Percentiles rank a stretch among this genome's conserved stretches.
Conservation (phyloP, 306 rosid genomes). For the Medicago arabica region DNA sequence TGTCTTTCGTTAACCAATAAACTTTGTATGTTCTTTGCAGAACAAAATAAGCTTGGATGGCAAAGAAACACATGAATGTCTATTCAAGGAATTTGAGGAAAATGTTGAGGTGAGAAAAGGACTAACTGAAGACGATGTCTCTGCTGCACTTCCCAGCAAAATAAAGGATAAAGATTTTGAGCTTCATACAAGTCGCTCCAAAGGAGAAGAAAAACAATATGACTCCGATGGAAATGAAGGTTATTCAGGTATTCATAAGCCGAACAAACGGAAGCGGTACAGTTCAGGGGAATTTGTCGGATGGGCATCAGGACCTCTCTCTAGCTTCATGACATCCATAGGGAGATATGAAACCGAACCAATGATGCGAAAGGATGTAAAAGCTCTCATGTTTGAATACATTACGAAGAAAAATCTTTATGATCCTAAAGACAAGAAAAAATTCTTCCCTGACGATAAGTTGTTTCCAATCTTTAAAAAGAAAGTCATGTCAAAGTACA, state of each 20-base stretch:
- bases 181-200: conserved; percentile 6
- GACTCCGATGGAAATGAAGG: conserved; percentile 35
- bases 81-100: conserved; percentile 80
- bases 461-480: conserved; percentile 57
- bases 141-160: conserved; percentile 31
- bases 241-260: conserved; percentile 15
- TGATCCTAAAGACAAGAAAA: conserved; percentile 48
- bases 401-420: conserved; percentile 57
- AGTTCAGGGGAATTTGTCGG: conserved; percentile 41
- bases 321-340: conserved; percentile 63
- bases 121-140: conserved; percentile 41
- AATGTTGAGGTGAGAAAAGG: conserved; percentile 62
- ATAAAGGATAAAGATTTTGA: conserved; percentile 32
- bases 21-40: conserved; percentile 53
- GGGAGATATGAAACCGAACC: conserved; percentile 56
- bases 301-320: conserved; percentile 76
- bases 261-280: conserved; percentile 39
- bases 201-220: conserved; percentile 38
- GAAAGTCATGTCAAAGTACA: conserved; percentile 45
- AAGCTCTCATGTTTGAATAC: conserved; percentile 53
- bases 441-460: conserved; percentile 62
- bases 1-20: neutral
- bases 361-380: conserved; percentile 47
- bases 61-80: conserved; percentile 61
- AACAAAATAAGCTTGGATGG: conserved; percentile 56